A percentile compares a stretch with the other conserved stretches of the same genome.
phyloP scores from a whole-genome alignment of 75 land plant species.

The Picea sitchensis region DNA sequence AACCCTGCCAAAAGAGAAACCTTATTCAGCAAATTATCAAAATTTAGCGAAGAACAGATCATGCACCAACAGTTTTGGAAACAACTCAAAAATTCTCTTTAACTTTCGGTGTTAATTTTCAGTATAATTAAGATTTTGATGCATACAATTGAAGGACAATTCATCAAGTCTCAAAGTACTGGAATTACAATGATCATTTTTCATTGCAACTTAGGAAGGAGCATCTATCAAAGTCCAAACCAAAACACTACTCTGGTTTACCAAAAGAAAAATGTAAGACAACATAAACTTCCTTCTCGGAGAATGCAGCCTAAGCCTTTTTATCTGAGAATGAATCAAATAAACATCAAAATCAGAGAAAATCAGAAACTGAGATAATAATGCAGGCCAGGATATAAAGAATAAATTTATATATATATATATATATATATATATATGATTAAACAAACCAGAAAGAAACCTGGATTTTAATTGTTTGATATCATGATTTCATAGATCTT shows the following conservation, averaged over 20 bases:
- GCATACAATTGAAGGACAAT: background rate
- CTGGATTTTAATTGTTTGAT: background rate
- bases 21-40: slow-evolving; percentile 6
- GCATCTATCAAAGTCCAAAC: background rate
- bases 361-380: background rate
- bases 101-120: background rate
- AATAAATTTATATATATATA: background rate
- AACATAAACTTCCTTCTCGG: background rate
- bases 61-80: background rate
- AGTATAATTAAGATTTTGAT: background rate
- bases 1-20: background rate
- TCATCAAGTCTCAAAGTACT: background rate
- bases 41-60: background rate
- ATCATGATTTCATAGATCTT: background rate
- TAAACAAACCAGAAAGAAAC: background rate
- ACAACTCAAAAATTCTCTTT: background rate
- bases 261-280: background rate
- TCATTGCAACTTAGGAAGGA: background rate
- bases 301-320: background rate
- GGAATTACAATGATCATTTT: background rate
- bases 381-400: background rate
- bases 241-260: background rate
- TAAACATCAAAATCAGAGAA: background rate
- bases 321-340: background rate
- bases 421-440: background rate